Evolutionary conservation across 331 rosid genomes (phyloP), one percentile per base, ranked within the genome.

Genomic region (Acacia concinna): DNA sequence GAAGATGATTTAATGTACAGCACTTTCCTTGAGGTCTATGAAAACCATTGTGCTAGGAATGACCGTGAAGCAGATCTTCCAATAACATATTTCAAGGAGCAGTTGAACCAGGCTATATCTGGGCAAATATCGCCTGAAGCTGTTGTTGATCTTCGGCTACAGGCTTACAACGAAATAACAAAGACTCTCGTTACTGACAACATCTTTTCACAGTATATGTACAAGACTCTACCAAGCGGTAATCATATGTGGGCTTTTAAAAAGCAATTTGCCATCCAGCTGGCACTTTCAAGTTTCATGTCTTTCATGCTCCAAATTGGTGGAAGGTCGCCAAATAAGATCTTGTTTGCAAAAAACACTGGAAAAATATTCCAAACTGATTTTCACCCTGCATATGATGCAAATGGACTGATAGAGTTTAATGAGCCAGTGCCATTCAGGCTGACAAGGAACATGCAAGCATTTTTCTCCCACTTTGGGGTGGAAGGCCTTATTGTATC

Each of bases 1-100:
- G 99, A 96, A 87, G 99, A 96, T 83, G 99, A 96, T 88, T 85
- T 96, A 85, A 90, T 96, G 99, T 96, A 93, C 83, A 96, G 96
- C 89, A 93, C 99, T 74, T 93, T 93, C 89, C 99, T 96, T 77
- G 99, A 96, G 93, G 99, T 96, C 79, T 96, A 96, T 68, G 99
- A 96, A 87, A 96, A 96, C 75, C 98, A 96, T 81, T 96, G 99
- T 85, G 94, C 99, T 35, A 91, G 99, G 81, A 93, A 93, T 75
- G 95, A 93, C 81, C 90, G 90, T 25, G 99, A 93, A 89, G 98
- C 99, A 31, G 99, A 96, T 88, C 94, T 78, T 83, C 99, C 99
- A 5, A 96, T 96, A 73, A 91, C 97, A 68, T 93, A 79, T 78
- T 96, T 96, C 89, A 96, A 93, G 90, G 99, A 96, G 88, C 93